Percentiles rank a stretch among this genome's conserved stretches.
These are phyloP conservation scores for Brettanomyces sp. DNA, from an alignment of 805 yeast species.

Conservation along the genomic window DNA sequence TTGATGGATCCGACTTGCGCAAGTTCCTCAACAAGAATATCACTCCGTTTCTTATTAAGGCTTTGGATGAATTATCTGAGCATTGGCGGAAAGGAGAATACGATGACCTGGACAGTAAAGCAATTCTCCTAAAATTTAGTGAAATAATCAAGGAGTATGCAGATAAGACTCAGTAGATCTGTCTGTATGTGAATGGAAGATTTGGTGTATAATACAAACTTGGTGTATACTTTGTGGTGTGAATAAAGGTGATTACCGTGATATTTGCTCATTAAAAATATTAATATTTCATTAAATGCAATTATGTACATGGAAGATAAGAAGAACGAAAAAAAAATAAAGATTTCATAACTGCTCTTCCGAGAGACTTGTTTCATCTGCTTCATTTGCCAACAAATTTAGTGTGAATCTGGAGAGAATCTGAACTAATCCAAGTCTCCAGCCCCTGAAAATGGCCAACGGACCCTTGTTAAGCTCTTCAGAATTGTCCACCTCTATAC, in stretches of 20 bases:
- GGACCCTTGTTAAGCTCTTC: constrained; percentile 35
- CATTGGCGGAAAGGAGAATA: constrained; percentile 15
- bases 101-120: background rate
- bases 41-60: constrained; percentile 35
- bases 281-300: background rate
- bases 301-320: background rate
- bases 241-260: too few relatives aligned
- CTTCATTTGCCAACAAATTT: constrained; percentile 42
- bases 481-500: constrained; percentile 22
- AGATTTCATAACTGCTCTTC: constrained; percentile 30
- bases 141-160: constrained; percentile 6
- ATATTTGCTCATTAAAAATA: background rate
- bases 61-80: constrained; percentile 25
- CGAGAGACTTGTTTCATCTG: constrained; percentile 31
- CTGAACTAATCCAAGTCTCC: constrained; percentile 81
- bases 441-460: constrained; percentile 67
- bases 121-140: constrained; percentile 8
- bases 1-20: constrained; percentile 46
- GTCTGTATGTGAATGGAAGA: too few relatives aligned
- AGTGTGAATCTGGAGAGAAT: constrained; percentile 79
- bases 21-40: constrained; percentile 39
- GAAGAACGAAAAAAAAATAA: background rate
- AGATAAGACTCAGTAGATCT: background rate
- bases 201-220: too few relatives aligned
- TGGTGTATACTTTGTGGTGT: too few relatives aligned